A percentile compares a stretch with the other conserved stretches of the same genome.
These are phyloP conservation scores for Penicillium paneum DNA, from an alignment of 2,329 filamentous ascomycete genomes.

Conservation along the genomic window DNA sequence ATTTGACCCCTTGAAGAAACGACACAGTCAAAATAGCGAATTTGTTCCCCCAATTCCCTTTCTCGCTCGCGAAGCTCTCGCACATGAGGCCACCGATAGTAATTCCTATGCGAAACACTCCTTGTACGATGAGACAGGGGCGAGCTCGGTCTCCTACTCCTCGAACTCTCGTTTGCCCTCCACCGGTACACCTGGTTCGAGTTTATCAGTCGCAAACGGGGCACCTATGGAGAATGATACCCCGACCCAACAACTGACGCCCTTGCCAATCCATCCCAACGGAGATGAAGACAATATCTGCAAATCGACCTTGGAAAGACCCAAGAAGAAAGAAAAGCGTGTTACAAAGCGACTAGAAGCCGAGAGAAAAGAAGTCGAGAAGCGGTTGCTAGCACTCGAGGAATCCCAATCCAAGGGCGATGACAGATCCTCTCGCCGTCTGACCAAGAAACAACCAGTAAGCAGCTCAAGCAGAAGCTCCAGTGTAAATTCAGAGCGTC, in stretches of 20 bases:
- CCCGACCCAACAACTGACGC: conserved; percentile 4
- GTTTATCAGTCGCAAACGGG: conserved; percentile 13
- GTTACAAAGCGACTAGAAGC: conserved; percentile 33
- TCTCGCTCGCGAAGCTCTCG: background rate
- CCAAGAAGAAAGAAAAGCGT: conserved; percentile 29
- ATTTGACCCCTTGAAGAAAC: conserved; percentile 12
- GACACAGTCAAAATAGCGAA: background rate
- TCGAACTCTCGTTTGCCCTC: conserved; percentile 18
- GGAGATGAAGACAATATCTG: conserved; percentile 13
- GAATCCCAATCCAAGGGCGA: conserved; percentile 18
- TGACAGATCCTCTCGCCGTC: conserved; percentile 29
- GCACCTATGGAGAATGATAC: conserved; percentile 5
- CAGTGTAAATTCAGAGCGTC: conserved; percentile 29
- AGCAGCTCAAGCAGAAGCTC: conserved; percentile 30
- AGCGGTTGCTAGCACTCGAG: conserved; percentile 22
- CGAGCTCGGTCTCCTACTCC: conserved; percentile 17
- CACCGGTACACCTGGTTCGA: conserved; percentile 16
- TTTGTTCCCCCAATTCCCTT: background rate
- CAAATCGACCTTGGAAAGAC: conserved; percentile 21
- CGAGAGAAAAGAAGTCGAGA: conserved; percentile 33
- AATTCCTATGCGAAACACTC: conserved; percentile 2
- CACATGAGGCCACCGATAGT: background rate
- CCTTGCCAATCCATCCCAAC: background rate
- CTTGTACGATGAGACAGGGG: conserved; percentile 10
- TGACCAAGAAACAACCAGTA: conserved; percentile 37